A percentile compares a stretch with the other conserved stretches of the same genome.
These are phyloP conservation scores for Monotropa hypopitys DNA, from an alignment of 179 eudicot genomes.

Conservation along the genomic window DNA sequence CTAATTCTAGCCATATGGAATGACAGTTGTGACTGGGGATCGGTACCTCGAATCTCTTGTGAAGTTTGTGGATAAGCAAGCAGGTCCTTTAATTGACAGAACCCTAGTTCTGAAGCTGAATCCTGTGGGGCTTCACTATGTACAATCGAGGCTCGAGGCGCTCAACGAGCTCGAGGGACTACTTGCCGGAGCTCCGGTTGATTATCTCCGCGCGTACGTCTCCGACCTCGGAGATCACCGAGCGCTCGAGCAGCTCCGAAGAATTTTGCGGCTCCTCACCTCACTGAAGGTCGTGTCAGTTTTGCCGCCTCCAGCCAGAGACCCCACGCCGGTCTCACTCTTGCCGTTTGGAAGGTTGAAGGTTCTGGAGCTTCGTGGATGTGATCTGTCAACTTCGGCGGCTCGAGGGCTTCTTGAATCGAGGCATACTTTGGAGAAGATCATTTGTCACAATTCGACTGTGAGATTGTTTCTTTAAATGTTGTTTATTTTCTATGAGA, in stretches of 20 bases:
- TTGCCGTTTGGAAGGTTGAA: constrained; percentile 58
- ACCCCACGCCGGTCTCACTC: constrained; percentile 65
- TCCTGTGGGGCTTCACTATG: constrained; percentile 81
- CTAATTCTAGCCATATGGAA: constrained; percentile 6
- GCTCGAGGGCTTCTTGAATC: constrained; percentile 72
- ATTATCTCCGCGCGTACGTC: constrained; percentile 80
- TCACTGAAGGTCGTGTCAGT: constrained; percentile 65
- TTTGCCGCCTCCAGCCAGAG: constrained; percentile 43
- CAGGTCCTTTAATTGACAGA: constrained; percentile 53
- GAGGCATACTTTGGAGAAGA: constrained; percentile 75
- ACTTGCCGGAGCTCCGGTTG: constrained; percentile 78
- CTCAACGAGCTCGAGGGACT: constrained; percentile 62
- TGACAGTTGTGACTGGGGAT: constrained; percentile 75
- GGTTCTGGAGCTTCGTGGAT: constrained; percentile 82
- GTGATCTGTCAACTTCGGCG: constrained; percentile 73
- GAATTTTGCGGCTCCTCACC: constrained; percentile 61
- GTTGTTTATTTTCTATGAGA: neutral
- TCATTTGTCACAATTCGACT: constrained; percentile 85
- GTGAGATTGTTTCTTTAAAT: constrained; percentile 26
- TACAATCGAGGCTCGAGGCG: constrained; percentile 71
- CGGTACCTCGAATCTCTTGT: constrained; percentile 72
- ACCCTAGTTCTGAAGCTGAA: constrained; percentile 51
- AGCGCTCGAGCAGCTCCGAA: constrained; percentile 73
- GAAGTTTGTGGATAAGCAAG: constrained; percentile 53
- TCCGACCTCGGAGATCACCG: constrained; percentile 92